Evolutionary conservation across 352 stramenopile species (phyloP).

Genomic region (Phytophthora lateralis): DNA sequence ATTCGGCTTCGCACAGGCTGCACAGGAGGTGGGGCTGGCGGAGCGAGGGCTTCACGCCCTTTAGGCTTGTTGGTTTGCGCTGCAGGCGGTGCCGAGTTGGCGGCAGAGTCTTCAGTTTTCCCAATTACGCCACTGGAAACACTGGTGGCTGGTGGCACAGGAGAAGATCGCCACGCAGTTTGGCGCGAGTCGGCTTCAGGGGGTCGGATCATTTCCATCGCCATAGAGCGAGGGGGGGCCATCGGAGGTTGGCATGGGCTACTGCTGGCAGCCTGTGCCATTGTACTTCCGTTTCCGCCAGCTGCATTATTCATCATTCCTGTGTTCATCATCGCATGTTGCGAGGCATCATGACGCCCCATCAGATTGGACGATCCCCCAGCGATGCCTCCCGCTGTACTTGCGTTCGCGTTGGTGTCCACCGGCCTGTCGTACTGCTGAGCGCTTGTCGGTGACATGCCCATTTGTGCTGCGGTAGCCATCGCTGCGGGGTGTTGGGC

Average conservation of each 20-base stretch:
- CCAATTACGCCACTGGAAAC: not conserved
- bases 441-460: constrained; percentile 25
- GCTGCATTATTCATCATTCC: constrained; percentile 50
- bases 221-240: constrained; percentile 24
- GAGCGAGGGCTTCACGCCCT: constrained; percentile 24
- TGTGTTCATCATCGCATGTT: constrained; percentile 63
- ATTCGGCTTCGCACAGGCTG: constrained; percentile 69
- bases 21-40: constrained; percentile 20
- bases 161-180: constrained; percentile 29
- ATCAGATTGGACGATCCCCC: constrained; percentile 25
- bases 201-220: constrained; percentile 34
- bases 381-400: constrained; percentile 15
- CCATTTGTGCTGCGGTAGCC: constrained; percentile 28
- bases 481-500: constrained; percentile 38
- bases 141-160: not conserved
- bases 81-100: constrained; percentile 4
- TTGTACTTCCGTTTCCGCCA: constrained; percentile 14
- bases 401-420: constrained; percentile 23
- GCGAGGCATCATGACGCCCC: constrained; percentile 47
- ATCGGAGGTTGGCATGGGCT: constrained; percentile 29
- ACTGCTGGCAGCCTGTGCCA: constrained; percentile 19
- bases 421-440: constrained; percentile 38
- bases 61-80: constrained; percentile 10
- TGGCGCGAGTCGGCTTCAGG: constrained; percentile 15
- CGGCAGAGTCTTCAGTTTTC: constrained; percentile 11